Percentiles rank a stretch among this genome's conserved stretches.
Evolutionary conservation across 2,329 filamentous ascomycete species (phyloP).

Genomic region (Botrytis galanthina): DNA sequence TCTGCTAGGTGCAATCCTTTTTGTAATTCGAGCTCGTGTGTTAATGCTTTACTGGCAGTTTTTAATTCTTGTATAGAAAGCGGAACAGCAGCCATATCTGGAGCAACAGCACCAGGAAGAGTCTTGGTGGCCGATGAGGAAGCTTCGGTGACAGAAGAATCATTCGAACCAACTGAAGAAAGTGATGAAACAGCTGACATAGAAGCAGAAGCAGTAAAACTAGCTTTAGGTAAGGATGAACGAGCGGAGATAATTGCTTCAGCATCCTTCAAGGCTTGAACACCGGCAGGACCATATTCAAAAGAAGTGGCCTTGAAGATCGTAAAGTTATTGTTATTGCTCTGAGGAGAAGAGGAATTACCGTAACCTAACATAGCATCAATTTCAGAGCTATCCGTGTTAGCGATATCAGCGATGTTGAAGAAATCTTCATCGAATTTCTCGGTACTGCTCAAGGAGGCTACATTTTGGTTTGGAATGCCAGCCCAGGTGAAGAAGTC

Average conservation of each 20-base stretch:
- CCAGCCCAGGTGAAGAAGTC: neutral
- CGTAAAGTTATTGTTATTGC: neutral
- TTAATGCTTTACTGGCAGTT: neutral
- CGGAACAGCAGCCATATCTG: neutral
- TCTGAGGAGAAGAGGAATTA: neutral
- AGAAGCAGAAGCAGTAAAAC: neutral
- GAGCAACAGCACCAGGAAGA: neutral
- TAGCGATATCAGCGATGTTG: neutral
- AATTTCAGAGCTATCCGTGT: neutral
- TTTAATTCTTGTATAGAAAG: neutral
- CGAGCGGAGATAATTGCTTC: neutral
- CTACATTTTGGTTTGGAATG: neutral
- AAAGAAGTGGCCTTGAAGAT: neutral
- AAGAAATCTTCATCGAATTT: neutral
- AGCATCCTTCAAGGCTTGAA: neutral
- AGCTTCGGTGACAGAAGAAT: neutral
- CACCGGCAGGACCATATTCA: neutral
- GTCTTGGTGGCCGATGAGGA: neutral
- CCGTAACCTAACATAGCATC: neutral
- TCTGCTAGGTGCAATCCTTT: neutral
- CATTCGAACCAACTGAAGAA: rapidly evolving
- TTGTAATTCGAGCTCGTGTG: neutral
- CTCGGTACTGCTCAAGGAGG: no score
- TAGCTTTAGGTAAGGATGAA: neutral
- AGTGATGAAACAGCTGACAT: no score